Percentiles rank a stretch among this genome's conserved stretches.
These are phyloP conservation scores for Agrocybe pediades DNA, from an alignment of 768 basidiomycete species.

Conservation along the genomic window DNA sequence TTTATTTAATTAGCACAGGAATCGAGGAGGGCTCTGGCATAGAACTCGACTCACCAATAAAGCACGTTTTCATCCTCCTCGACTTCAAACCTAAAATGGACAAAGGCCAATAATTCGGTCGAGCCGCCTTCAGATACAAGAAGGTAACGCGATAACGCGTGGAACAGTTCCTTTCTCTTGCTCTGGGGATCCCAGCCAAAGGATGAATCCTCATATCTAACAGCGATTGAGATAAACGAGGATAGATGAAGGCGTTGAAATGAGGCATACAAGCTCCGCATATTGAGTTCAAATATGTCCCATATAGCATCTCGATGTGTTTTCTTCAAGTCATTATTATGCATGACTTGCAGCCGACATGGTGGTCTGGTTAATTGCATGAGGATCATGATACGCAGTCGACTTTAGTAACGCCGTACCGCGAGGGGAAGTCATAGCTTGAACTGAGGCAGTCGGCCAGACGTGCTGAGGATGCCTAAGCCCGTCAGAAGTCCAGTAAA, in stretches of 20 bases:
- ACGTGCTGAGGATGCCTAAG: constrained; percentile 19
- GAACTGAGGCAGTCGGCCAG: constrained; percentile 17
- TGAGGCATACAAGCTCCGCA: constrained; percentile 45
- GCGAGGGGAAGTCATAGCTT: constrained; percentile 14
- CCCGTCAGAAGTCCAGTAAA: constrained; percentile 4
- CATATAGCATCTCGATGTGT: constrained; percentile 49
- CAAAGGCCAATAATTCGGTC: constrained; percentile 35
- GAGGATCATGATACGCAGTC: not conserved
- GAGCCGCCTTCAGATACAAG: constrained; percentile 33
- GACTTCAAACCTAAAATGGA: constrained; percentile 74
- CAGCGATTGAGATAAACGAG: not conserved
- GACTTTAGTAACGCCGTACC: constrained; percentile 3
- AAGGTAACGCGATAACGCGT: constrained; percentile 61
- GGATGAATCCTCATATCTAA: constrained; percentile 56
- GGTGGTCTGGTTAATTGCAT: too few species aligned
- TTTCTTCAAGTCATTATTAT: constrained; percentile 28
- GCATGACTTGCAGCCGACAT: constrained; percentile 16
- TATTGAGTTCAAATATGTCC: constrained; percentile 57
- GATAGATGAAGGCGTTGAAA: not conserved
- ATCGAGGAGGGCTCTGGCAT: too few species aligned
- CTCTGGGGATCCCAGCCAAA: constrained; percentile 64
- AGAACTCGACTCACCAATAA: constrained; percentile 58
- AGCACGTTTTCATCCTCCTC: constrained; percentile 62
- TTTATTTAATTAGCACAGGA: too few species aligned
- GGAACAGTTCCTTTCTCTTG: constrained; percentile 64